phyloP scores from a whole-genome alignment of 2,329 filamentous ascomycete species.

The Ophiostoma sp. region DNA sequence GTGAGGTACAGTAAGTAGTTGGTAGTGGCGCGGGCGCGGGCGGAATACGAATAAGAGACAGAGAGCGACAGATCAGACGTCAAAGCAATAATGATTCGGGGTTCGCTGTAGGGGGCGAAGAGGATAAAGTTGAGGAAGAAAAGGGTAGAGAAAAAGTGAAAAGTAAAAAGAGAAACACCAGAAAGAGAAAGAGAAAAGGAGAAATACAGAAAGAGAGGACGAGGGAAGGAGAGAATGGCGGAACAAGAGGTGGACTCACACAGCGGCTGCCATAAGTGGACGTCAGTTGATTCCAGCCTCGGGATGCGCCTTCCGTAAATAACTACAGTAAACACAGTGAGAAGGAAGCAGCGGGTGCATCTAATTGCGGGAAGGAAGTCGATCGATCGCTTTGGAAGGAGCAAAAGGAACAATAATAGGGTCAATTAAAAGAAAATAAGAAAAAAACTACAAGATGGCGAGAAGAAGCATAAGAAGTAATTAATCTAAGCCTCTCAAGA shows the following conservation, averaged over 20 bases:
- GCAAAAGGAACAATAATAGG: neutral
- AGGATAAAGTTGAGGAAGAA: neutral
- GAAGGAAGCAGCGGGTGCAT: neutral
- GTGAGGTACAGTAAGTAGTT: neutral
- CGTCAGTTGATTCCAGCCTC: slow-evolving; percentile 1
- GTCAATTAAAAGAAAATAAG: neutral
- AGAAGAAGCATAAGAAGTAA: neutral
- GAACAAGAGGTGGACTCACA: neutral
- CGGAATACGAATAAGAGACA: neutral
- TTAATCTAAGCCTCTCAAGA: slow-evolving; percentile 1
- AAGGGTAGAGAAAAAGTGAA: neutral
- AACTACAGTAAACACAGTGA: neutral
- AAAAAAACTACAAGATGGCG: neutral
- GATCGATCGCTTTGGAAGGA: neutral
- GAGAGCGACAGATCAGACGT: neutral
- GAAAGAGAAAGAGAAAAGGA: neutral
- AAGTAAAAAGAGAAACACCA: neutral
- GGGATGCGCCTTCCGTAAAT: slow-evolving; percentile 7
- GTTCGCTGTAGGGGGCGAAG: neutral
- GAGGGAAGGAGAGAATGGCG: neutral
- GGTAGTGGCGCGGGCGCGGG: neutral
- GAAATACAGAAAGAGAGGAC: neutral
- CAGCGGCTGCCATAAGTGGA: neutral
- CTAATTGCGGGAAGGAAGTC: neutral
- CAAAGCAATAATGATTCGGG: neutral